These are phyloP conservation scores for Mortierella sp. DNA, from an alignment of 371 early-diverging fungal species.

Conservation along the genomic window DNA sequence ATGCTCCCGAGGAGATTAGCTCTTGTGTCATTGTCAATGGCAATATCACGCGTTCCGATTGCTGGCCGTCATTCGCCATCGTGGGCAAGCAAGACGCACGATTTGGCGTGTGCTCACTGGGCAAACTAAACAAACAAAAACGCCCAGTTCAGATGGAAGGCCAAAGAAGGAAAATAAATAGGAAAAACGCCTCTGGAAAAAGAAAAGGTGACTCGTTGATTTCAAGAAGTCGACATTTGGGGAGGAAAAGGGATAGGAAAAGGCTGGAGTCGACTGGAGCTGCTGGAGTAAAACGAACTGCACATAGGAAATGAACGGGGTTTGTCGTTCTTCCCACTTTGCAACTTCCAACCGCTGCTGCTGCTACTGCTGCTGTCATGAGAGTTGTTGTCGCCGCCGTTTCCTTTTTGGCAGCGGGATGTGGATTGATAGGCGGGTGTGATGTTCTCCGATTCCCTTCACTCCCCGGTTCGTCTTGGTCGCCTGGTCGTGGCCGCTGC, in stretches of 20 bases:
- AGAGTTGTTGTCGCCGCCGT: not conserved
- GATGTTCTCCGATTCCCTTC: not conserved
- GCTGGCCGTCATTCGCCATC: constrained; percentile 22
- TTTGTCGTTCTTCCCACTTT: not conserved
- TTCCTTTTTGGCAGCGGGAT: not conserved
- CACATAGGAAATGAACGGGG: not conserved
- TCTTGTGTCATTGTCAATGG: not conserved
- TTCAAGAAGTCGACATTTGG: not conserved
- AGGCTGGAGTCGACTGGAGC: not conserved
- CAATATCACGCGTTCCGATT: constrained; percentile 20
- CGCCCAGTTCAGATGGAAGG: constrained; percentile 22
- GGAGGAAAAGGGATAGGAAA: not conserved
- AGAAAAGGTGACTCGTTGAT: constrained; percentile 12
- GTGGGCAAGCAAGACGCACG: not conserved
- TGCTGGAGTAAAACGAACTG: not conserved
- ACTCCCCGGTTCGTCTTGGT: not conserved
- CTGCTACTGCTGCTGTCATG: not conserved
- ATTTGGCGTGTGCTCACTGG: constrained; percentile 22
- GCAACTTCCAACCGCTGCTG: not conserved
- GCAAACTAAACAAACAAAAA: not conserved
- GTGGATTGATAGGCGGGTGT: not conserved
- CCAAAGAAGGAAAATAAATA: constrained; percentile 30
- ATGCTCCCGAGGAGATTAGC: not conserved
- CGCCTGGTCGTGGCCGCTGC: constrained; percentile 3
- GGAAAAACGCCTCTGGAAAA: not conserved